These are phyloP conservation scores for Coelastrella sp. DNA, from an alignment of 139 green algal genomes.

Conservation along the genomic window DNA sequence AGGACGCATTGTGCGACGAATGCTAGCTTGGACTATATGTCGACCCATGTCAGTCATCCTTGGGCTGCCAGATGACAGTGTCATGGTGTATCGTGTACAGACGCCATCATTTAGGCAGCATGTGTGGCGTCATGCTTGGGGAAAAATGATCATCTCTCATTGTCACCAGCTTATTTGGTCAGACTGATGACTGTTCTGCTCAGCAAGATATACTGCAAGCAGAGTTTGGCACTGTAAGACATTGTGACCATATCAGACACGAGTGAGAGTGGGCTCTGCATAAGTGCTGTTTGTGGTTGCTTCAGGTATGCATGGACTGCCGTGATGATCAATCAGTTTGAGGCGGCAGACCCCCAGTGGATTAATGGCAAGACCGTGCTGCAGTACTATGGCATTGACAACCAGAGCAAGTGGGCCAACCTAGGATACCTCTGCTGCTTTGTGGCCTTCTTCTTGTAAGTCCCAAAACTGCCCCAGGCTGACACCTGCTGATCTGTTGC, in stretches of 20 bases:
- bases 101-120: no score
- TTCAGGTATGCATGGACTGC: constrained; percentile 62
- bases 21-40: neutral
- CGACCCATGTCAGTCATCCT: neutral
- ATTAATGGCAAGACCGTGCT: constrained; percentile 50
- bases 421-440: constrained; percentile 71
- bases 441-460: constrained; percentile 64
- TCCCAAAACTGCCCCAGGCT: neutral
- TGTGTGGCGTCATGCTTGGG: no score
- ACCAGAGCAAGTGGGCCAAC: constrained; percentile 71
- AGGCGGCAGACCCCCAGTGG: constrained; percentile 35
- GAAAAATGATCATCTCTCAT: no score
- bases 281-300: neutral
- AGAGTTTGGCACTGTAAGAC: no score
- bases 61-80: neutral
- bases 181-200: no score
- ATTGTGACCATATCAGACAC: no score
- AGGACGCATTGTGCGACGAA: neutral
- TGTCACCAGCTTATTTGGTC: no score
- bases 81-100: no score
- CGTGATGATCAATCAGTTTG: constrained; percentile 77
- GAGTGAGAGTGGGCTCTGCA: neutral
- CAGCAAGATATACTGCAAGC: no score
- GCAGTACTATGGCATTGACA: constrained; percentile 69
- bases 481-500: neutral